A percentile compares a stretch with the other conserved stretches of the same genome.
Conservation (phyloP, 2,329 filamentous ascomycete species). For the Polytolypa hystricis region DNA sequence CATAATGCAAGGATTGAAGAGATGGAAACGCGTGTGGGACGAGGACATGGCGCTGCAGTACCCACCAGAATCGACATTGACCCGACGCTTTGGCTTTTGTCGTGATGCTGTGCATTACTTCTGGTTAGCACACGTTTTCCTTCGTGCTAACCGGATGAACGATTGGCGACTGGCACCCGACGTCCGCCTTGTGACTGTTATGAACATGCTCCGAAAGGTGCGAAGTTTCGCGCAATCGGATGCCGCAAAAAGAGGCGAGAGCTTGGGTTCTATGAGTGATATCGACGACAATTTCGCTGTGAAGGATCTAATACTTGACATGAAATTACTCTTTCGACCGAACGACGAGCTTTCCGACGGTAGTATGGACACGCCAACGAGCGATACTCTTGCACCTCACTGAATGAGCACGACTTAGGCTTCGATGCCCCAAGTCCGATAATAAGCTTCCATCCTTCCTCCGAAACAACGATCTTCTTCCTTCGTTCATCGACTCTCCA, state of each 20-base stretch:
- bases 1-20: conserved; percentile 48
- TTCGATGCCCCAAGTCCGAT: no score
- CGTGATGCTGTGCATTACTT: conserved; percentile 63
- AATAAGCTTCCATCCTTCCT: no score
- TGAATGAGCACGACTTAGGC: background rate
- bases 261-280: conserved; percentile 56
- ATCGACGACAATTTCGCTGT: conserved; percentile 58
- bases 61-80: conserved; percentile 41
- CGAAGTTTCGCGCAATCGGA: conserved; percentile 52
- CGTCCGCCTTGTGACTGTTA: conserved; percentile 48
- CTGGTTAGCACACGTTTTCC: conserved; percentile 56
- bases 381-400: background rate
- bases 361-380: background rate
- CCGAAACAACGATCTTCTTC: no score
- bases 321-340: conserved; percentile 61
- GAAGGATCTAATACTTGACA: conserved; percentile 55
- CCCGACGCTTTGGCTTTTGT: conserved; percentile 56
- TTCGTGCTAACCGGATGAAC: conserved; percentile 45
- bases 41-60: conserved; percentile 59
- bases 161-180: conserved; percentile 50
- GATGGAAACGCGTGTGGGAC: conserved; percentile 65
- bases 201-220: conserved; percentile 50
- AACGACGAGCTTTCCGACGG: conserved; percentile 1
- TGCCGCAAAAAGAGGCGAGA: conserved; percentile 53
- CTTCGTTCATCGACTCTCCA: no score